Evolutionary conservation across 495 filamentous ascomycete species (phyloP).

Genomic region (Cladorrhinum samala): DNA sequence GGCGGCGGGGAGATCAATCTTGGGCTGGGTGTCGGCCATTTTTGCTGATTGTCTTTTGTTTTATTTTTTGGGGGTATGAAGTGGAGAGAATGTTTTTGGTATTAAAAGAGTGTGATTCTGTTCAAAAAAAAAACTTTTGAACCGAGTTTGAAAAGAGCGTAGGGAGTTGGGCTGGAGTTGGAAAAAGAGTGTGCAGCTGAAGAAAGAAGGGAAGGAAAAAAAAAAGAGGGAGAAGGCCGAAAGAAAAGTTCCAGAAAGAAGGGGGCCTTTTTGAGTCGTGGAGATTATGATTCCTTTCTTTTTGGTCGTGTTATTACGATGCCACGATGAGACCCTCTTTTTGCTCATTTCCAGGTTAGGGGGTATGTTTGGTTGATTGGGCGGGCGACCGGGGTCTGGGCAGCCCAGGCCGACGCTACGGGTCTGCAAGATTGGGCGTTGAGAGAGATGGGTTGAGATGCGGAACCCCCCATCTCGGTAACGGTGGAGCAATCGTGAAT

Average conservation of each 20-base stretch:
- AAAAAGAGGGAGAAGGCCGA: not conserved
- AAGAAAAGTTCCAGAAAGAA: not conserved
- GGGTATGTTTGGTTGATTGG: not conserved
- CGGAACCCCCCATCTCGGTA: not conserved
- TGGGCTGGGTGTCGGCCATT: constrained; percentile 46
- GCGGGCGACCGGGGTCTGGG: not conserved
- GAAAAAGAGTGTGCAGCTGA: not conserved
- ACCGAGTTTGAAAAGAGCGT: not conserved
- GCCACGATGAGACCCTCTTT: not conserved
- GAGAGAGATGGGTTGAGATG: not conserved
- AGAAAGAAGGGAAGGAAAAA: not conserved
- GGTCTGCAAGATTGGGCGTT: not conserved
- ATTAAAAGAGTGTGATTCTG: not conserved
- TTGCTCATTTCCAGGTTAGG: not conserved
- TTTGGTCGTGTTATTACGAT: not conserved
- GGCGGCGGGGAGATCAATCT: constrained; percentile 14
- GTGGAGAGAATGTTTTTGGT: not conserved
- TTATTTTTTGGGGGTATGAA: not conserved
- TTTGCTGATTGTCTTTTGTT: not conserved
- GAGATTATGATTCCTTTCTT: no score
- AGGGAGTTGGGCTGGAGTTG: not conserved
- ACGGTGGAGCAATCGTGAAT: not conserved
- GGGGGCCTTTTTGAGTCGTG: not conserved
- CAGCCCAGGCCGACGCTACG: not conserved
- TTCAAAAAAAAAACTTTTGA: not conserved